Base-by-base conservation (phyloP, 1,139 yeast species). In the Pneumocystis carinii region DNA sequence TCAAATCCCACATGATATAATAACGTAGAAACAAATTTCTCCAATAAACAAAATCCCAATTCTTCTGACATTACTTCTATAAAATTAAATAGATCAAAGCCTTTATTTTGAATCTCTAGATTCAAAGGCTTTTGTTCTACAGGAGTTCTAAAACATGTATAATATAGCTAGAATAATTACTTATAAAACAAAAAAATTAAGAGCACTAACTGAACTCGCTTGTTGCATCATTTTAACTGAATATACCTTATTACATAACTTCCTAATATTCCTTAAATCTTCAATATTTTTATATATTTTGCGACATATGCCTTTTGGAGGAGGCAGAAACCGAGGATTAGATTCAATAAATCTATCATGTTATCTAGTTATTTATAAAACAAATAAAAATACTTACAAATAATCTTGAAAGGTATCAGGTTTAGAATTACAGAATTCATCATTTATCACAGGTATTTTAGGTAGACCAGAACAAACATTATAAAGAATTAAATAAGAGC, bases 1-100 rank as follows among this genome's bases (percentile, higher is more conserved):
- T 94, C 97, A 76, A 88, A 94, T 0, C 99, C 99, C 42, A 87
- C 85, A 64, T 89, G 87, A 97, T 92, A 92, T 0, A 89, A 84
- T 35, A 94, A 77, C 66, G 90, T 89, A 17, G 90, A 82, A 0
- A 88, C 81, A 60, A 85, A 82, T 68, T 87, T 83, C 67, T 83
- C 79, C 75, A 94, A 66, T 84, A 79, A 0, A 84, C 62, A 57
- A 17, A 61, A 62, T 14, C 64, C 64, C 10, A 64, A 48, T 6
- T 61, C 64, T 39, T 60, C 63, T 24, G 55, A 48, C 55, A 48
- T 48, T 48, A 48, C 55, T 48, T 48, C 55, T 48, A 24, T 19
- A 48, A 1, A 48, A 48, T 48, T 29, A 48, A 48, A 48, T 48
- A 19, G 3, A 24, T 48, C n/a, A 48, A 8, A 14, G 24, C n/a